Base-by-base conservation (phyloP, 2,329 filamentous ascomycete genomes). In the Polytolypa hystricis region DNA sequence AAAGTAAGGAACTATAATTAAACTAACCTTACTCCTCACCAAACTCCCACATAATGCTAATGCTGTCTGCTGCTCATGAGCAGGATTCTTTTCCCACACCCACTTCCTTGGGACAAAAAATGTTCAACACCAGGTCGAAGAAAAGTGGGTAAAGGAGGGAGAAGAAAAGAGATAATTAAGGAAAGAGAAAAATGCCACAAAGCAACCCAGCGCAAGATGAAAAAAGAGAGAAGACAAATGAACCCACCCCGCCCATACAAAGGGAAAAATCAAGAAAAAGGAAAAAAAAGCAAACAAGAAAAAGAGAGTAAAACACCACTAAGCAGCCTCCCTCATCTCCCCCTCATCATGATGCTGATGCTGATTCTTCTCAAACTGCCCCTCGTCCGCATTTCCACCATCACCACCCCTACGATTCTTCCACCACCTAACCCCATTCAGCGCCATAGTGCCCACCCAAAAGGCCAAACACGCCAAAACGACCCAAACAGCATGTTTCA, bases 401-500 rank as follows among this genome's bases (percentile, higher is more conserved):
- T 42, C 39, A 15, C 49, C 46, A 30, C 45, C 45, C n/a, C n/a
- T n/a, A n/a, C n/a, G n/a, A n/a, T n/a, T n/a, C 45, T 48, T 54
- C 47, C 54, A 51, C 55, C 56, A 63, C 31, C 56, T 47, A 36
- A 61, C 7, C 20, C 58, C 52, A 23, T 47, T 52, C 53, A 55
- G 60, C 5, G 46, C 46, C 15, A 73, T 70, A 3, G 74, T 77
- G 31, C 79, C 57, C 33, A 85, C 61, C 86, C 86, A 94, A 34
- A 94, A 66, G 10, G 84, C 54, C 56, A 84, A 72, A 55, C 80
- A 84, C 31, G 73, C 65, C 34, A 93, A 58, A 56, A 89, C 81
- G 30, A 93, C 69, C 82, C 84, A 93, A 11, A 91, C 83, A 4
- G 84, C 83, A 53, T 79, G 77, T 64, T 86, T 85, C 85, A 94